Percentiles rank a stretch among this genome's conserved stretches.
Evolutionary conservation across 1,139 yeast genomes (phyloP).

Genomic region (Yamadazyma songkhlaensis): DNA sequence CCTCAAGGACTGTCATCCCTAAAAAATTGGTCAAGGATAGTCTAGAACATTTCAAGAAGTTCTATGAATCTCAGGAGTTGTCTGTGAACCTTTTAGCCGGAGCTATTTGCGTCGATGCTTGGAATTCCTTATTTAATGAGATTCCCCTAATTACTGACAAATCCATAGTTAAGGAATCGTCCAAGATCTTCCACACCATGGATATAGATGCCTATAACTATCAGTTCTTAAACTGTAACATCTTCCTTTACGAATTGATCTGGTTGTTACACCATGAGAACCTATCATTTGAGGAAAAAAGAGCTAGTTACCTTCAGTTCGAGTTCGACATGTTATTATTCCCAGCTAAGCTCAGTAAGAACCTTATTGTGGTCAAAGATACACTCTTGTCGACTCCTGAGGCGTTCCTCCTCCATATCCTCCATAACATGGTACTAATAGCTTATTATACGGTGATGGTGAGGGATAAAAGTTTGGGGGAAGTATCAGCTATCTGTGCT

Average conservation of each 20-base stretch:
- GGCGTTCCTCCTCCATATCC: constrained; percentile 20
- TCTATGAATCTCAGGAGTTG: constrained; percentile 8
- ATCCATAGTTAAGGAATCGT: constrained; percentile 8
- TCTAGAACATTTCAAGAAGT: constrained; percentile 13
- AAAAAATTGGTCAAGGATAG: constrained; percentile 8
- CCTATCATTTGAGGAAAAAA: constrained; percentile 11
- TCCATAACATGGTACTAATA: constrained; percentile 20
- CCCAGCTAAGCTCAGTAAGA: constrained; percentile 21
- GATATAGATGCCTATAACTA: constrained; percentile 16
- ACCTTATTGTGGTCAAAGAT: constrained; percentile 20
- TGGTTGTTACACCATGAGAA: constrained; percentile 15
- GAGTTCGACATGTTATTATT: constrained; percentile 24
- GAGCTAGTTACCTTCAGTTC: constrained; percentile 14
- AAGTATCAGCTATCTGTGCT: constrained; percentile 18
- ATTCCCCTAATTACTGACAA: constrained; percentile 13
- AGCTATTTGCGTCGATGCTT: constrained; percentile 20
- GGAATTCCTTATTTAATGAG: constrained; percentile 16
- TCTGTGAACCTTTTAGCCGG: constrained; percentile 16
- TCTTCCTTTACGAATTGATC: constrained; percentile 15
- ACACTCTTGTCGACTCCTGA: constrained; percentile 20
- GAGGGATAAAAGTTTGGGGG: constrained; percentile 13
- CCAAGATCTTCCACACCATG: constrained; percentile 11
- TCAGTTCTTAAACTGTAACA: constrained; percentile 16
- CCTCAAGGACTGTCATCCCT: constrained; percentile 14
- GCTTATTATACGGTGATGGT: constrained; percentile 18